These are phyloP conservation scores for Blastocystis sp. DNA, from an alignment of 352 stramenopile genomes.

Conservation along the genomic window DNA sequence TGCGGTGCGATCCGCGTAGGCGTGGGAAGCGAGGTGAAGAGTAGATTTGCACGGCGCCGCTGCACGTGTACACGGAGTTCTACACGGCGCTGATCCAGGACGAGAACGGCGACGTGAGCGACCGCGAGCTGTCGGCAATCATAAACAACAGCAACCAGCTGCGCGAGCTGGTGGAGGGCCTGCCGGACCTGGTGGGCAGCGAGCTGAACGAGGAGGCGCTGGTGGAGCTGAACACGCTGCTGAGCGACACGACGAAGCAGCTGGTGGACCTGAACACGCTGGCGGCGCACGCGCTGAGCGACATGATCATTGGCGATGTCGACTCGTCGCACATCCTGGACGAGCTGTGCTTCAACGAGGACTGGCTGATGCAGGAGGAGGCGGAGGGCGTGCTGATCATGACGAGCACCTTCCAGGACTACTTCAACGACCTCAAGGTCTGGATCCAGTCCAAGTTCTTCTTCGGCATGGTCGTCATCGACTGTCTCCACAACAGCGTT, in stretches of 20 bases:
- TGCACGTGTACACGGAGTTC: background rate
- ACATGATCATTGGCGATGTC: slow-evolving; percentile 43
- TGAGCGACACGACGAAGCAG: background rate
- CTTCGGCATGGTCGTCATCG: slow-evolving; percentile 24
- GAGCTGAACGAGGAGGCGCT: background rate
- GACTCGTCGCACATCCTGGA: slow-evolving; percentile 6
- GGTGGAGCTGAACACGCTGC: background rate
- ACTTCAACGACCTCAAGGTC: slow-evolving; percentile 54
- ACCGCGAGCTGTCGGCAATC: background rate
- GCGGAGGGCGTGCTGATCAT: slow-evolving; percentile 29
- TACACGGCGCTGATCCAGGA: background rate
- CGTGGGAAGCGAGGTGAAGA: background rate
- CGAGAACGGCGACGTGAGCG: background rate
- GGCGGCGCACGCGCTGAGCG: background rate
- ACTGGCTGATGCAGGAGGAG: slow-evolving; percentile 53
- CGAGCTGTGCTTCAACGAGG: slow-evolving; percentile 29
- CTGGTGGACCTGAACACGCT: background rate
- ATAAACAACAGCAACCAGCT: slow-evolving; percentile 29
- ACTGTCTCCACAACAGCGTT: slow-evolving; percentile 50
- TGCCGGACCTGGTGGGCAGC: background rate
- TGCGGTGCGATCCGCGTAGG: slow-evolving; percentile 1
- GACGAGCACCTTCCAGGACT: slow-evolving; percentile 39
- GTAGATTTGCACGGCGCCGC: slow-evolving; percentile 3
- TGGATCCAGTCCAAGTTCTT: slow-evolving; percentile 61
- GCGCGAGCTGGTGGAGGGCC: background rate